phyloP scores from a whole-genome alignment of 2,329 filamentous ascomycete species.

The Penicillium sp. region DNA sequence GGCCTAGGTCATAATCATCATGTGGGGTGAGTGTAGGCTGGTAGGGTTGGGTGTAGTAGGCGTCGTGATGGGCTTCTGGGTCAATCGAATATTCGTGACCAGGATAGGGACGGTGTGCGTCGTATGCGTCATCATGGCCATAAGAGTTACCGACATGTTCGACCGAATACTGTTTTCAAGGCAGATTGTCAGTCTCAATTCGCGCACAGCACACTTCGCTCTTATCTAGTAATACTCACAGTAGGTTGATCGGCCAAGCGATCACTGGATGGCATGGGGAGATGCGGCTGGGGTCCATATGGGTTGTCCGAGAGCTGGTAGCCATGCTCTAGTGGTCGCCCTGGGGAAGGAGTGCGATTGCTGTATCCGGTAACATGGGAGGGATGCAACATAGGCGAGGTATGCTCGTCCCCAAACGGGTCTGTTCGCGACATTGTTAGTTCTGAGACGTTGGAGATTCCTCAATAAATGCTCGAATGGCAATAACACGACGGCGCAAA shows the following conservation, averaged over 20 bases:
- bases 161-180: slow-evolving; percentile 60
- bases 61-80: slow-evolving; percentile 82
- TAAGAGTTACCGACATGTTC: slow-evolving; percentile 64
- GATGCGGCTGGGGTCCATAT: slow-evolving; percentile 58
- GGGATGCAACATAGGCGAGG: slow-evolving; percentile 50
- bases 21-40: slow-evolving; percentile 59
- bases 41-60: slow-evolving; percentile 81
- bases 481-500: background rate
- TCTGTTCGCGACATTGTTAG: slow-evolving; percentile 34
- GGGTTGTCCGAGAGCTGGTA: slow-evolving; percentile 82
- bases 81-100: slow-evolving; percentile 70
- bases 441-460: background rate
- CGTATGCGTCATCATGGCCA: slow-evolving; percentile 61
- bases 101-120: slow-evolving; percentile 52
- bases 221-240: slow-evolving; percentile 53
- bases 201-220: background rate
- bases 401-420: slow-evolving; percentile 42
- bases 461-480: background rate
- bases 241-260: slow-evolving; percentile 79
- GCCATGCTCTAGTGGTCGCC: slow-evolving; percentile 63
- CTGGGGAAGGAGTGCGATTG: slow-evolving; percentile 70
- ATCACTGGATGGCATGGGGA: slow-evolving; percentile 72
- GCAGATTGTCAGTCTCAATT: slow-evolving; percentile 5
- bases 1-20: slow-evolving; percentile 55
- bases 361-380: slow-evolving; percentile 43